phyloP scores from a whole-genome alignment of 805 yeast species.

The Brettanomyces nanus region DNA sequence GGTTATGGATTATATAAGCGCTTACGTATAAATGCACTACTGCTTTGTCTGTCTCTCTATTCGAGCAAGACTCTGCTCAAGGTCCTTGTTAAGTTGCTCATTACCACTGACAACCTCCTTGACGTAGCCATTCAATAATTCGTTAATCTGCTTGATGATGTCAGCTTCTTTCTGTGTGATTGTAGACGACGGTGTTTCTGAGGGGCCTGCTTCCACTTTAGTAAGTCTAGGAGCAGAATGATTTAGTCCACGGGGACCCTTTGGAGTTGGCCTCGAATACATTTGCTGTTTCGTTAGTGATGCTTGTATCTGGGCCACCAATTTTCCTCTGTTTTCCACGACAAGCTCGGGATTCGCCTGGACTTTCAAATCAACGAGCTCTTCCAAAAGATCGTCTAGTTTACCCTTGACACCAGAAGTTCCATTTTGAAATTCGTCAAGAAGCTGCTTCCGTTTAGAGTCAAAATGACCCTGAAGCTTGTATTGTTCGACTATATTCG shows the following conservation, averaged over 20 bases:
- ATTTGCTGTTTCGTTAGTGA: conserved; percentile 29
- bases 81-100: conserved; percentile 2
- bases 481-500: conserved; percentile 28
- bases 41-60: no score
- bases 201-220: no score
- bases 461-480: conserved; percentile 46
- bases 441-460: conserved; percentile 31
- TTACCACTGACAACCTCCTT: conserved; percentile 11
- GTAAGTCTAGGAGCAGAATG: no score
- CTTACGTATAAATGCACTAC: no score
- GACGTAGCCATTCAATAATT: conserved; percentile 13
- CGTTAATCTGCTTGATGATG: conserved; percentile 13
- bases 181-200: no score
- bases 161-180: conserved; percentile 10
- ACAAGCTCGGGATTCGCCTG: conserved; percentile 40
- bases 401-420: conserved; percentile 11
- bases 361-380: conserved; percentile 38
- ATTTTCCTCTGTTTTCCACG: conserved; percentile 39
- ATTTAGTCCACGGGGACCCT: no score
- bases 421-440: conserved; percentile 31
- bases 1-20: no score
- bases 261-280: neutral
- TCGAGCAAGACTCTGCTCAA: conserved; percentile 1
- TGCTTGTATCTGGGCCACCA: conserved; percentile 46
- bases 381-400: conserved; percentile 30